Evolutionary conservation across 2,329 filamentous ascomycete genomes (phyloP).

Genomic region (Xylariales sp.): DNA sequence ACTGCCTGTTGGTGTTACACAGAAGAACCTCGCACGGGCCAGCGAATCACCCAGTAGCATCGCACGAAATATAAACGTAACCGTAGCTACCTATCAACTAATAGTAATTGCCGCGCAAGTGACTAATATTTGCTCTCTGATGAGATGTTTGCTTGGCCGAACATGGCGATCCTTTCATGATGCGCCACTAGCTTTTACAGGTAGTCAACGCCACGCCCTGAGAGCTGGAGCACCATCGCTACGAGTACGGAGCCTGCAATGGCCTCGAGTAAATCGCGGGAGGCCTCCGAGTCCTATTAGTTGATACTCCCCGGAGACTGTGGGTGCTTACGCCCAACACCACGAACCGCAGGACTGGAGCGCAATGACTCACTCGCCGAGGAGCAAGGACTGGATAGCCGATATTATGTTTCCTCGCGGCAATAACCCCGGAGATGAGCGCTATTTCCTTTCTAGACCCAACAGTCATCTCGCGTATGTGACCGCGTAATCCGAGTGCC

Average conservation of each 20-base stretch:
- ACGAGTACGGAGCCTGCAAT: background rate
- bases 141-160: background rate
- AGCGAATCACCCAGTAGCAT: background rate
- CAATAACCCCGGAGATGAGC: background rate
- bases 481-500: background rate
- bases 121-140: background rate
- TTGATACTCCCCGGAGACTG: background rate
- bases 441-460: background rate
- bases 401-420: background rate
- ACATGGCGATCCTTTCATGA: background rate
- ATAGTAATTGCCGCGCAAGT: background rate
- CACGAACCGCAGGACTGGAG: background rate
- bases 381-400: background rate
- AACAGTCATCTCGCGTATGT: background rate
- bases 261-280: background rate
- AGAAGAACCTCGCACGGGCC: background rate
- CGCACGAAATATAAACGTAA: background rate
- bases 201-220: background rate
- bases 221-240: background rate
- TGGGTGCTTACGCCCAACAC: background rate
- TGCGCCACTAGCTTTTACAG: background rate
- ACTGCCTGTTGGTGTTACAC: conserved; percentile 18
- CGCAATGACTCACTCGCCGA: conserved; percentile 10
- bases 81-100: background rate
- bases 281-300: background rate